Evolutionary conservation across 192 early-diverging fungal genomes (phyloP).

Genomic region (Nowakowskiella sp.): DNA sequence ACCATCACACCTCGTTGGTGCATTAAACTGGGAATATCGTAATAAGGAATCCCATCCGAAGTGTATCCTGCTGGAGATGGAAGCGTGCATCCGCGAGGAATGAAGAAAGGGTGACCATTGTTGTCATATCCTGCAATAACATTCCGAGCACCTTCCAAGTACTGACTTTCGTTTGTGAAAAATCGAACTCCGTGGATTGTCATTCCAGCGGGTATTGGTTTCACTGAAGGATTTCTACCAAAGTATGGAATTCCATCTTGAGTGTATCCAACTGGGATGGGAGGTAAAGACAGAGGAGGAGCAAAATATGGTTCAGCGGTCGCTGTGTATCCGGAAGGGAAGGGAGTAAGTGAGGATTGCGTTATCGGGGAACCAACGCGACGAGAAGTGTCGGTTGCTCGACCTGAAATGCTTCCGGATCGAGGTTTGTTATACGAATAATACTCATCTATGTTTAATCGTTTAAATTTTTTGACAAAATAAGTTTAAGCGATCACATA

Average conservation of each 20-base stretch:
- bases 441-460: constrained; percentile 2
- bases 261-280: constrained; percentile 44
- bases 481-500: constrained; percentile 15
- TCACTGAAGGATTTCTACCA: constrained; percentile 36
- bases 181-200: constrained; percentile 41
- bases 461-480: constrained; percentile 13
- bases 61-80: constrained; percentile 48
- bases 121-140: constrained; percentile 48
- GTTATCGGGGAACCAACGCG: not conserved
- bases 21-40: constrained; percentile 46
- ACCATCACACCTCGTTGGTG: constrained; percentile 42
- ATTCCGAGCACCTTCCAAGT: constrained; percentile 28
- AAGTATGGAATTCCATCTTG: constrained; percentile 37
- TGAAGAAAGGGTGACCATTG: constrained; percentile 46
- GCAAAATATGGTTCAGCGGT: constrained; percentile 50
- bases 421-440: constrained; percentile 7
- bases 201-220: constrained; percentile 40
- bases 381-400: constrained; percentile 1
- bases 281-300: constrained; percentile 38
- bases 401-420: constrained; percentile 1
- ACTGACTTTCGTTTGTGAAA: constrained; percentile 33
- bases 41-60: constrained; percentile 47
- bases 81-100: constrained; percentile 46
- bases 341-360: constrained; percentile 8
- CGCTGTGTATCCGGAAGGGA: constrained; percentile 38